Evolutionary conservation across 331 rosid genomes (phyloP).

Genomic region (Telfairia occidentalis): DNA sequence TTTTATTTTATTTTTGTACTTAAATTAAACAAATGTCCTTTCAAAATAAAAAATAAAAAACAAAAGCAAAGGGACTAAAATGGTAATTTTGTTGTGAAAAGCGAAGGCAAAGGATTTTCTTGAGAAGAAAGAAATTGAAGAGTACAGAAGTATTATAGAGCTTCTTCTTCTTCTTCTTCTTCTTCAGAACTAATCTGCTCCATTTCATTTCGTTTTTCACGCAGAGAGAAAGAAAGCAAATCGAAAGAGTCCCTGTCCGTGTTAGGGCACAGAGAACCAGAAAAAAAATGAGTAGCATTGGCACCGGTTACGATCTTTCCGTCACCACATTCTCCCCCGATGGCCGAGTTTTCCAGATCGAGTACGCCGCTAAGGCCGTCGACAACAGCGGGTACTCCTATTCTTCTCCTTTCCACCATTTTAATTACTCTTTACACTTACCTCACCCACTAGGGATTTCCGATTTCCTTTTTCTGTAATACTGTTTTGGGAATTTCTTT

Average conservation of each 20-base stretch:
- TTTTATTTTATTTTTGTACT: too few relatives aligned
- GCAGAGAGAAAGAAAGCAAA: too few relatives aligned
- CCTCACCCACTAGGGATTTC: not conserved
- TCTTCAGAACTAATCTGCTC: not conserved
- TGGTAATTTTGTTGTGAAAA: not conserved
- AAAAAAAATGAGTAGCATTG: slow-evolving; percentile 73
- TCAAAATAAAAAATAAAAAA: too few relatives aligned
- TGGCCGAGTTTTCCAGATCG: slow-evolving; percentile 98
- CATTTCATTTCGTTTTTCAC: not conserved
- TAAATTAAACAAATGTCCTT: too few relatives aligned
- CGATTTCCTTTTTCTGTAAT: not conserved
- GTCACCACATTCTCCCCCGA: slow-evolving; percentile 97
- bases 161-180: not conserved
- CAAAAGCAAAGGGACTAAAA: not conserved
- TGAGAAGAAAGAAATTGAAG: slow-evolving; percentile 19
- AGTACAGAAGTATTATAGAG: not conserved
- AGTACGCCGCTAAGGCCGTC: slow-evolving; percentile 93
- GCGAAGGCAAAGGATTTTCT: slow-evolving; percentile 12
- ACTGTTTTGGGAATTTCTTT: not conserved
- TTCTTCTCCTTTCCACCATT: not conserved
- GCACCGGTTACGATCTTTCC: slow-evolving; percentile 93
- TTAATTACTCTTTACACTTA: not conserved
- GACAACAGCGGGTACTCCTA: slow-evolving; percentile 75
- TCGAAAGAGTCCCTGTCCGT: not conserved
- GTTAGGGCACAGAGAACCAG: not conserved